Base-by-base conservation (phyloP, 495 filamentous ascomycete genomes). In the Entonaema liquescens region DNA sequence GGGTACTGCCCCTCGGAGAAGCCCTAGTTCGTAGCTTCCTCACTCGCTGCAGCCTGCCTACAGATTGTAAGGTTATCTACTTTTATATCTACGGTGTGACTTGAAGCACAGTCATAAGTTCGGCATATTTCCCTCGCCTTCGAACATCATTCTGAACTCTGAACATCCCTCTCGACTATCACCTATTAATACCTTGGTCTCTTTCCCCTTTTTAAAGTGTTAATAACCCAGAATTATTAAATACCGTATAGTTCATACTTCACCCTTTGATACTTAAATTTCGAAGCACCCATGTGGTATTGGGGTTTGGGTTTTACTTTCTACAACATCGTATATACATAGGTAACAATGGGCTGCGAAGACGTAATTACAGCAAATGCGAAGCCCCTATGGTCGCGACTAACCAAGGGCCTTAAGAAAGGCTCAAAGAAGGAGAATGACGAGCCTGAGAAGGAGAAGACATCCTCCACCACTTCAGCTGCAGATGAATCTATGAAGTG, bases 401-500 rank as follows among this genome's bases (percentile, higher is more conserved):
- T 62, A 4, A 21, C 35, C 13, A 61, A 26, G 52, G 29, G 23
- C 17, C 5, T 66, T 6, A 36, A 19, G 33, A 26, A 26, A 11
- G 25, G 57, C 0, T 36, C 61, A 5, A 42, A 42, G 28, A 47
- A 8, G n/a, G 59, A 49, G 19, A 42, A n/a, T 2, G 3, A 40
- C n/a, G 8, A 57, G 25, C 6, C 47, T 9, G 26, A 49, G 12
- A 29, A 29, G 5, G 44, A 12, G 21, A 38, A 19, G 23, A 28
- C 52, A 0, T 49, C 13, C 29, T 13, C 54, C 0, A 19, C 33
- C 3, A 28, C 54, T 5, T 49, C 74, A 3, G 52, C 70, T 2
- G 57, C 53, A 21, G 74, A 79, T 36, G 61, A 76, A 49, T 62
- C 71, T 40, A 77, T 81, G 74, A 78, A 77, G 44, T 80, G 76